Base-by-base conservation (phyloP, 176 grass and related monocot species). In the Carex scoparia region DNA sequence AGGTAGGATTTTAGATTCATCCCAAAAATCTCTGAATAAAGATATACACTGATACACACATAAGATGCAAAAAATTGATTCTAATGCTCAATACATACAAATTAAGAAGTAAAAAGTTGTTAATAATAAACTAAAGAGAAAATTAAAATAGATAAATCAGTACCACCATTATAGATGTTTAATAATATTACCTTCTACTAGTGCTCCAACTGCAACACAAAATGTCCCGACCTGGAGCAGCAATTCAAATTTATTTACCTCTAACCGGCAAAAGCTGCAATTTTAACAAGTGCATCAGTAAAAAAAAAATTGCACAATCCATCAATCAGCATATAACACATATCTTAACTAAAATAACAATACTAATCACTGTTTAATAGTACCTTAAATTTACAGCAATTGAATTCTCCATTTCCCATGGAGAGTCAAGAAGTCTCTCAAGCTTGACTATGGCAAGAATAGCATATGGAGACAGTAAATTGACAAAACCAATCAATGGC, bases 201-300 rank as follows among this genome's bases (percentile, higher is more conserved):
- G 86, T 89, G 96, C 96, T 33, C 96, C 96, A 81, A 98, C 88
- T 12, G 96, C 93, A 57, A 98, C 67, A 30, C 91, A 98, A 71
- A 98, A 98, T 67, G 96, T 98, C 57, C 96, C 96, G 18, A 98
- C 93, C 84, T 98, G 96, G 72, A 98, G 96, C 59, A 98, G 93
- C 84, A 98, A 63, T 86, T 98, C 96, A 49, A 98, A 91, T 89
- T 89, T 95, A 82, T 93, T 95, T 19, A 98, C 96, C 76, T 98
- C 91, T 35, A 98, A 85, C 71, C 96, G 90, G 4, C 96, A 93
- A 32, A 93, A 98, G 75, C 96, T 98, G 86, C 6, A 90, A 86
- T 62, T 68, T 71, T 64, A 64, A 72, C 16, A 76, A 31, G 10
- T 64, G 51, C 59, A 73, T 23, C 69, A 94, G 86, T 23, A 53